Percentiles rank a stretch among this genome's conserved stretches.
phyloP scores from a whole-genome alignment of 176 grass and related monocot genomes.

The Zea mays region Zm-B73-REFERENCE-NAM-5.0 NC_050104.1:154114001-154114500 shows the following conservation, averaged over 20 bases:
- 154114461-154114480: slow-evolving; percentile 37
- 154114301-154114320: slow-evolving; percentile 33
- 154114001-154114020: background rate
- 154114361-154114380: slow-evolving; percentile 34
- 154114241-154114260: slow-evolving; percentile 67
- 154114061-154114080: slow-evolving; percentile 98
- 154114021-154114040: slow-evolving; percentile 59
- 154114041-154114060: slow-evolving; percentile 96
- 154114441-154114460: slow-evolving; percentile 40
- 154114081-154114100: slow-evolving; percentile 86
- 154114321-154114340: slow-evolving; percentile 20
- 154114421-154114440: slow-evolving; percentile 45
- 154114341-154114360: slow-evolving; percentile 53
- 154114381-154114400: slow-evolving; percentile 37
- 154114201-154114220: slow-evolving; percentile 39
- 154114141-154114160: slow-evolving; percentile 27
- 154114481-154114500: slow-evolving; percentile 72
- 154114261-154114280: slow-evolving; percentile 79
- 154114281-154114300: slow-evolving; percentile 51
- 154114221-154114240: slow-evolving; percentile 61
- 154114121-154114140: slow-evolving; percentile 70
- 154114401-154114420: slow-evolving; percentile 42
- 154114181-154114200: slow-evolving; percentile 46
- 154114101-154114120: slow-evolving; percentile 99
- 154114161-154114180: slow-evolving; percentile 29